These are phyloP conservation scores for Starmerella tilneyi DNA, from an alignment of 805 yeast species.

Conservation along the genomic window DNA sequence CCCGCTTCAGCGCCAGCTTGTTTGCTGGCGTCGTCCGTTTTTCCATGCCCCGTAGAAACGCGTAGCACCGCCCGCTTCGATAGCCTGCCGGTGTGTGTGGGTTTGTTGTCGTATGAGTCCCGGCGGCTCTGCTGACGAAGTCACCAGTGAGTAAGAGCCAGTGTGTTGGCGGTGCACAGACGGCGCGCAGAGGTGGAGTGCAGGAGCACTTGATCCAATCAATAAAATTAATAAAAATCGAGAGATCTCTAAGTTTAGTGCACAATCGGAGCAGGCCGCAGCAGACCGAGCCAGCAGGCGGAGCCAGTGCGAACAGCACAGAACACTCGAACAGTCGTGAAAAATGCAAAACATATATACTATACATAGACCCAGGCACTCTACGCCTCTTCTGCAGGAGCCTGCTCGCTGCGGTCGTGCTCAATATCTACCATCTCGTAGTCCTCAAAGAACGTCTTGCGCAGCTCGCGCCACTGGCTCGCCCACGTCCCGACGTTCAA, in stretches of 20 bases:
- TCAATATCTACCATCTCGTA: slow-evolving; percentile 35
- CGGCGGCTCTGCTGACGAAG: not conserved
- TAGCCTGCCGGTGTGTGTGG: not conserved
- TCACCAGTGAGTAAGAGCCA: not conserved
- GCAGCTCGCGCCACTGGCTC: slow-evolving; percentile 81
- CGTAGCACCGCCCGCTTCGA: not conserved
- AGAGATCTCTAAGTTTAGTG: no score
- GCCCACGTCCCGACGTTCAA: slow-evolving; percentile 80
- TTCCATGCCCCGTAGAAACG: slow-evolving; percentile 14
- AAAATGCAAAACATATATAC: no score
- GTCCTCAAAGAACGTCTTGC: slow-evolving; percentile 75
- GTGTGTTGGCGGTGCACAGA: no score
- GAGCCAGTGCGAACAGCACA: no score
- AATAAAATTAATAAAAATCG: no score
- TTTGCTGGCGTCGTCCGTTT: slow-evolving; percentile 22
- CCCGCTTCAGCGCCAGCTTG: slow-evolving; percentile 60
- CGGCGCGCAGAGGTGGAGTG: no score
- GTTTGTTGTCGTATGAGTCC: slow-evolving; percentile 1
- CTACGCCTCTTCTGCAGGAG: slow-evolving; percentile 5
- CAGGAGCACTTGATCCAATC: no score
- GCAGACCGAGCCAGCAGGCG: no score
- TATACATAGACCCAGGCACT: no score
- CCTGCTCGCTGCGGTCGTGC: slow-evolving; percentile 12
- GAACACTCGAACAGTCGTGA: not conserved
- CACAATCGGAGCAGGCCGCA: no score